Evolutionary conservation across 345 rosid species (phyloP), one percentile per base, ranked within the genome.

Genomic region (Camelina sativa): DNA sequence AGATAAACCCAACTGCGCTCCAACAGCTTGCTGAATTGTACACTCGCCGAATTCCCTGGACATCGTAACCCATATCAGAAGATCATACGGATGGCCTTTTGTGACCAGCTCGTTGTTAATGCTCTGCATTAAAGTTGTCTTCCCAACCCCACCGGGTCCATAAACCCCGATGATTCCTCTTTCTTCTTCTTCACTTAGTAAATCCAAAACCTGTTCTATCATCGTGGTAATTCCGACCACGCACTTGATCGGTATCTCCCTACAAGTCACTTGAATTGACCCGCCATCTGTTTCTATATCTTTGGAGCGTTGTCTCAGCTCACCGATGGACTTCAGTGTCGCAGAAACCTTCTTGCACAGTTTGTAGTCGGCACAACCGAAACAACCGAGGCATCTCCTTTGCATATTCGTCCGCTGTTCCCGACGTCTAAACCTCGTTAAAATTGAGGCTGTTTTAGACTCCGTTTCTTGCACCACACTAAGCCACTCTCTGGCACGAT

Each of bases 61-160:
- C 69, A 78, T 71, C 22, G 75, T 73, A 56, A 76, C 88, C 86
- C 84, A 85, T 34, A 80, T 79, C 20, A 85, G 73, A 11, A 34
- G 25, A 28, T 84, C 83, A 55, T 62, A 80, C 10, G 56, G 38
- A 62, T 79, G 78, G 15, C 74, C 58, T 34, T 41, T 79, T 46
- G 23, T 63, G 55, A 74, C 56, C 38, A 79, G 50, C 59, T 79
- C 79, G 52, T 79, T 79, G 72, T 74, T 79, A 35, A 79, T 69
- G 30, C 69, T 73, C 62, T 74, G 38, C 79, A 79, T 62, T 50
- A 79, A 55, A 28, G 72, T 74, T 50, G 79, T 79, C 75, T 73
- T 79, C 48, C 82, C 79, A 55, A 79, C 74, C 11, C 82, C 78
- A 28, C 78, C 71, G 16, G 74, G 66, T 68, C 81, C 81, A 47